Percentiles rank a stretch among this genome's conserved stretches.
These are phyloP conservation scores for Stereocaulon alpinum DNA, from an alignment of 495 filamentous ascomycete genomes.

Conservation along the genomic window DNA sequence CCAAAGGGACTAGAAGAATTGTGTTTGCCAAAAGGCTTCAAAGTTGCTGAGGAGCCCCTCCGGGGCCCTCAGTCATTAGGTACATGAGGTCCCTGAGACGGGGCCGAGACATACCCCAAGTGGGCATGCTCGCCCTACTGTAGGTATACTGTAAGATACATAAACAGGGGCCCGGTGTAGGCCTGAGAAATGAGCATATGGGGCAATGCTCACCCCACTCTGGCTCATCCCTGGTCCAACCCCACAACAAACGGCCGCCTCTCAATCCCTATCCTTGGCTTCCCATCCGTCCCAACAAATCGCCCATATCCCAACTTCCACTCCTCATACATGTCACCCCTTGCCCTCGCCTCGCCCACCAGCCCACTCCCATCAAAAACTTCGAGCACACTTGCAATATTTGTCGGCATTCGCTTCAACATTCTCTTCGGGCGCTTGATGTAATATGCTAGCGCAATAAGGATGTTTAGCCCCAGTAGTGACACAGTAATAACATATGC, in stretches of 20 bases:
- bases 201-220: too few species aligned
- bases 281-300: conserved; percentile 34
- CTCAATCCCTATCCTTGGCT: conserved; percentile 36
- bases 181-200: too few species aligned
- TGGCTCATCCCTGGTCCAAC: too few species aligned
- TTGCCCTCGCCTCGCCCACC: conserved; percentile 16
- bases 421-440: conserved; percentile 21
- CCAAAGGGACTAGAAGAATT: too few species aligned
- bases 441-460: conserved; percentile 30
- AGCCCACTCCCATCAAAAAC: conserved; percentile 25
- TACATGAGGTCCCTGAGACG: too few species aligned
- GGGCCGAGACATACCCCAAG: too few species aligned
- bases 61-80: too few species aligned
- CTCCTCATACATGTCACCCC: background rate
- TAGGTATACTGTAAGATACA: too few species aligned
- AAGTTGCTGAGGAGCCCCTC: too few species aligned
- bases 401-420: conserved; percentile 32
- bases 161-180: too few species aligned
- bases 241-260: conserved; percentile 27
- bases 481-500: conserved; percentile 29
- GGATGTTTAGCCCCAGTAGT: conserved; percentile 28
- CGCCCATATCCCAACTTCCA: conserved; percentile 33
- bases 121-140: too few species aligned
- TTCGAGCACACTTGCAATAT: conserved; percentile 30
- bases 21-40: too few species aligned